phyloP scores from a whole-genome alignment of 2,329 filamentous ascomycete genomes.

The Ilyonectria sp. region DNA sequence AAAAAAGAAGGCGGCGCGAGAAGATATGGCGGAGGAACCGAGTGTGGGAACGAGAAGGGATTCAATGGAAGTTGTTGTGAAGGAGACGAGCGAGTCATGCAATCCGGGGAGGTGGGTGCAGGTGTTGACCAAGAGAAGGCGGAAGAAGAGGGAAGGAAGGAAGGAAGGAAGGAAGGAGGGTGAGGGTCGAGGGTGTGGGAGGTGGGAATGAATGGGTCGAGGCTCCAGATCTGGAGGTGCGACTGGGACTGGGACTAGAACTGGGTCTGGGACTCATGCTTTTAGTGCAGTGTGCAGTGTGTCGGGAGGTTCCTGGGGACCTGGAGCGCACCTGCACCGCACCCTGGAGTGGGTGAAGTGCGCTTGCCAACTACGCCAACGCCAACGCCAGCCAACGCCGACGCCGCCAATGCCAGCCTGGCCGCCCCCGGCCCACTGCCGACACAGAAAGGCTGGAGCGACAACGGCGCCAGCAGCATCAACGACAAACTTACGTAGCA shows the following conservation, averaged over 20 bases:
- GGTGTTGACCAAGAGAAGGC: constrained; percentile 40
- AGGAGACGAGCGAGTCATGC: constrained; percentile 39
- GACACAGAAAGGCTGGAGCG: constrained; percentile 26
- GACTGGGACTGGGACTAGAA: constrained; percentile 33
- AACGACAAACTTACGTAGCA: background rate
- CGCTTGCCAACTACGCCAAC: constrained; percentile 16
- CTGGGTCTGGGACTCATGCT: constrained; percentile 3
- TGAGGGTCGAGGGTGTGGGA: constrained; percentile 39
- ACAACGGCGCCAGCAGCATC: constrained; percentile 22
- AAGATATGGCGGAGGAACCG: constrained; percentile 18
- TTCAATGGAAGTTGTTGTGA: constrained; percentile 33
- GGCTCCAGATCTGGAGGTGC: constrained; percentile 48
- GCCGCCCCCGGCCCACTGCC: constrained; percentile 21
- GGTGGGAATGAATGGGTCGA: constrained; percentile 50
- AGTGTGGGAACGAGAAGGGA: constrained; percentile 15
- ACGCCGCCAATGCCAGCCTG: constrained; percentile 26
- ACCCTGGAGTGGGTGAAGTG: constrained; percentile 40
- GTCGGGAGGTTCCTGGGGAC: constrained; percentile 42
- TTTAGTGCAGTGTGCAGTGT: constrained; percentile 14
- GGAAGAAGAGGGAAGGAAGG: constrained; percentile 42
- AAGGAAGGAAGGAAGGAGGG: constrained; percentile 42
- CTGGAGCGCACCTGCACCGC: constrained; percentile 30
- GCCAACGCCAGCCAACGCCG: constrained; percentile 18
- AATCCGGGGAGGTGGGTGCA: constrained; percentile 32
- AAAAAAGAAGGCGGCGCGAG: constrained; percentile 23